Evolutionary conservation across 2,329 filamentous ascomycete genomes (phyloP), one percentile per base, ranked within the genome.

Genomic region (Hymenoscyphus scutula): DNA sequence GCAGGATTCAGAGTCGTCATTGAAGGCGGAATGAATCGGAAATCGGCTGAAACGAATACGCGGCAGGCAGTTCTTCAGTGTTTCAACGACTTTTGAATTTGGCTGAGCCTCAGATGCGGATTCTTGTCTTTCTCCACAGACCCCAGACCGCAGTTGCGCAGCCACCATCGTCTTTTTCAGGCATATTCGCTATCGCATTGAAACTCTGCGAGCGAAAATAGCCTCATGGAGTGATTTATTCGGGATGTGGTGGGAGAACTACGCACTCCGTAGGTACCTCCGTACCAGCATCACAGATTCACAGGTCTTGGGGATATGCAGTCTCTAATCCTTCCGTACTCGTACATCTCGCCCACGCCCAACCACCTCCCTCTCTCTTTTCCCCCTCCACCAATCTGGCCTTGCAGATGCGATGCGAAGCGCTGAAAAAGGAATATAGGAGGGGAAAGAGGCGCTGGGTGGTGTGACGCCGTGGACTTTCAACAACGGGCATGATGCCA

Each of bases 1-100:
- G 27, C 53, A 29, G 53, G 53, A 41, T 30, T 15, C 19, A 3
- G 38, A 59, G 38, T 29, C 7, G 27, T 59, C 57, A 34, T 54
- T 41, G 38, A 23, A 48, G n/a, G 17, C 19, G 19, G 41, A n/a
- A n/a, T n/a, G n/a, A n/a, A n/a, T n/a, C n/a, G n/a, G n/a, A n/a
- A 48, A 48, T 10, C 41, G 8, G 41, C 41, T 23, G 41, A 48
- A 48, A 48, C 41, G 41, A 48, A 48, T 48, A 48, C 41, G 41
- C 19, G 19, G 19, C n/a, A 45, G 38, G 38, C n/a, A 45, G 17
- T 45, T 45, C n/a, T 45, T 45, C 7, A n/a, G 38, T 34, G 38
- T 45, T 45, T 45, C 38, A 45, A 45, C 5, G 38, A 45, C n/a
- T 48, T 13, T 11, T 5, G 15, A 19, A 11, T 48, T 48, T 25